A percentile compares a stretch with the other conserved stretches of the same genome.
phyloP scores from a whole-genome alignment of 2,329 filamentous ascomycete genomes.

The Cercospora beticola region DNA sequence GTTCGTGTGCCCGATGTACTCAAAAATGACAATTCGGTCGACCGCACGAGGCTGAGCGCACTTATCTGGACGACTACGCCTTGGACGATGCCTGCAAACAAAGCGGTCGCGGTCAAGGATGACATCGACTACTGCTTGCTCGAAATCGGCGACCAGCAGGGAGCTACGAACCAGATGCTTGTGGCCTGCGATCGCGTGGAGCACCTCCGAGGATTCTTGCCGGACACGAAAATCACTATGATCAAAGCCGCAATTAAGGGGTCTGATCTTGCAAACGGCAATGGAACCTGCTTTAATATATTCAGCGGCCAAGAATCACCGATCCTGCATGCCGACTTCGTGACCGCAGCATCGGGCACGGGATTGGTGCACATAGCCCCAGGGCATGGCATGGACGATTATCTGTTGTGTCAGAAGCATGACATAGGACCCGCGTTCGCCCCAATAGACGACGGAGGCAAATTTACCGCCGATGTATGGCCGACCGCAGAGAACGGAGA shows the following conservation, averaged over 20 bases:
- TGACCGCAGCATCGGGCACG: constrained; percentile 84
- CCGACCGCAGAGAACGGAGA: constrained; percentile 54
- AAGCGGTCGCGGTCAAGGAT: constrained; percentile 77
- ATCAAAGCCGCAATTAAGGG: constrained; percentile 62
- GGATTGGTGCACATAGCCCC: constrained; percentile 94
- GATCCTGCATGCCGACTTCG: constrained; percentile 82
- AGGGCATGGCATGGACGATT: constrained; percentile 96
- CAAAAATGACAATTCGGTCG: constrained; percentile 34
- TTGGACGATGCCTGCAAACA: constrained; percentile 94
- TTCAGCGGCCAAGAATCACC: constrained; percentile 53
- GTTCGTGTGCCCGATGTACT: constrained; percentile 48
- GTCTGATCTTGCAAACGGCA: constrained; percentile 57
- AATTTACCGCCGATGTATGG: constrained; percentile 77
- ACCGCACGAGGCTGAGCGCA: constrained; percentile 62
- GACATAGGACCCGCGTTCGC: constrained; percentile 70
- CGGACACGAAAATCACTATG: constrained; percentile 47
- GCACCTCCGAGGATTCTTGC: constrained; percentile 51
- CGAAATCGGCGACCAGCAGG: constrained; percentile 10
- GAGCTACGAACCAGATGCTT: constrained; percentile 53
- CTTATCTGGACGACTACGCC: constrained; percentile 98
- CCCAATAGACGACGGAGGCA: constrained; percentile 77
- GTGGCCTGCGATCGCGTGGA: constrained; percentile 71
- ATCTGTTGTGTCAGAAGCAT: constrained; percentile 71
- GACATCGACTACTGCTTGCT: constrained; percentile 66
- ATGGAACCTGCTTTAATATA: constrained; percentile 31